Conservation (phyloP, 768 basidiomycete species). For the Pleurotus tuber-regium region DNA sequence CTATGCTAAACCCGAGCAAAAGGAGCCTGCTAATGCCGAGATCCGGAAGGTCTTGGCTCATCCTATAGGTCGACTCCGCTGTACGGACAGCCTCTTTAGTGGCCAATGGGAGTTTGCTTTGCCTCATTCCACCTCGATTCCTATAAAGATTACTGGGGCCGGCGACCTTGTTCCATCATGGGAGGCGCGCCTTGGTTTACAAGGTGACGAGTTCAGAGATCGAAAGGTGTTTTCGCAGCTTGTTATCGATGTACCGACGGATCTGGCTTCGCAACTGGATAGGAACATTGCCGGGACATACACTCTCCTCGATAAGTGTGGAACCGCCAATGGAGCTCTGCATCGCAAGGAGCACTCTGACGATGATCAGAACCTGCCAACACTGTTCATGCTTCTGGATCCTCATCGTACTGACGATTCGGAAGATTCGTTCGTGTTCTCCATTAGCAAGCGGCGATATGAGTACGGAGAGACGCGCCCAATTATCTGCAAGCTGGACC, state of each 20-base stretch:
- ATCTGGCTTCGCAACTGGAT: slow-evolving; percentile 54
- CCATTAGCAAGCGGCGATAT: slow-evolving; percentile 70
- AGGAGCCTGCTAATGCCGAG: slow-evolving; percentile 74
- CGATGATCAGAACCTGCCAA: slow-evolving; percentile 50
- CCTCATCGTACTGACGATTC: slow-evolving; percentile 76
- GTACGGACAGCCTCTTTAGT: slow-evolving; percentile 52
- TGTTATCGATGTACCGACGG: slow-evolving; percentile 54
- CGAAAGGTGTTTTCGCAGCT: slow-evolving; percentile 67
- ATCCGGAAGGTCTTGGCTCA: slow-evolving; percentile 70
- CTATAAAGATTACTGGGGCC: slow-evolving; percentile 59
- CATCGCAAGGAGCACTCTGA: slow-evolving; percentile 55
- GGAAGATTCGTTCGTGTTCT: slow-evolving; percentile 84
- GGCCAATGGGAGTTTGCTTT: slow-evolving; percentile 84
- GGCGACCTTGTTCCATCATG: slow-evolving; percentile 80
- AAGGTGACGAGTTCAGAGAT: slow-evolving; percentile 60
- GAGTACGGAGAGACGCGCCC: slow-evolving; percentile 83
- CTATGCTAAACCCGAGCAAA: slow-evolving; percentile 64
- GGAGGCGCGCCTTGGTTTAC: slow-evolving; percentile 79
- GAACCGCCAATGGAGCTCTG: slow-evolving; percentile 81
- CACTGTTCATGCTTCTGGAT: slow-evolving; percentile 82
- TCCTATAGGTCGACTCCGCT: slow-evolving; percentile 75
- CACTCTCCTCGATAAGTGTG: slow-evolving; percentile 78
- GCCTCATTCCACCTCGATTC: slow-evolving; percentile 53
- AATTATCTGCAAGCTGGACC: slow-evolving; percentile 67
- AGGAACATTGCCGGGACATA: slow-evolving; percentile 83